phyloP scores from a whole-genome alignment of 345 rosid genomes.

The Cardamine occulta region DNA sequence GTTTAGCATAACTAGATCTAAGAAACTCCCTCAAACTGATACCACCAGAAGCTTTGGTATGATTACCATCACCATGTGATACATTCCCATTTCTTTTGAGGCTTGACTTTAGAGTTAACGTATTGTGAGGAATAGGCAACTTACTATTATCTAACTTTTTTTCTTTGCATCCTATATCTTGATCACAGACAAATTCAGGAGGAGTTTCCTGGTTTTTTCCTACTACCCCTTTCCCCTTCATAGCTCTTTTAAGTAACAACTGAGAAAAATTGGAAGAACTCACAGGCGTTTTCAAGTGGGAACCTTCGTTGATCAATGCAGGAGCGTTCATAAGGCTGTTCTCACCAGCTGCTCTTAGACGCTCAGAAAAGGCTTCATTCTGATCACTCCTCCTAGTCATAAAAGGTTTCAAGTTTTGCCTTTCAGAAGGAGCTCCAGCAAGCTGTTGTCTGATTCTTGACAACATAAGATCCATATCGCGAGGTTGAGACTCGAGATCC shows the following conservation, averaged over 20 bases:
- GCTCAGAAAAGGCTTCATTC: constrained; percentile 45
- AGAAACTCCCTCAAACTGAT: constrained; percentile 68
- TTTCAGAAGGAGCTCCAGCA: constrained; percentile 46
- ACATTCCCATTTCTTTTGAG: constrained; percentile 35
- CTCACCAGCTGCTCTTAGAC: constrained; percentile 46
- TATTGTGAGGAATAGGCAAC: constrained; percentile 30
- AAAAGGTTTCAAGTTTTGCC: constrained; percentile 42
- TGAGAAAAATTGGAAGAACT: constrained; percentile 49
- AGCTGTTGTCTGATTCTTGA: constrained; percentile 48
- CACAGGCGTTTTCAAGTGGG: constrained; percentile 42
- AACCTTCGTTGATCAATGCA: constrained; percentile 34
- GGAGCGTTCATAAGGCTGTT: constrained; percentile 40
- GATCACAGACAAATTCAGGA: constrained; percentile 31
- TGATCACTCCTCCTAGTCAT: constrained; percentile 45
- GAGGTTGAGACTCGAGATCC: constrained; percentile 45
- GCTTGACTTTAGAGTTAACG: constrained; percentile 38
- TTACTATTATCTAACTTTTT: constrained; percentile 38
- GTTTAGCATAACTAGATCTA: constrained; percentile 46
- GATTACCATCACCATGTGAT: constrained; percentile 39
- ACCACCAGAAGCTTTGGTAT: constrained; percentile 44
- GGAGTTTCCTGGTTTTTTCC: constrained; percentile 39
- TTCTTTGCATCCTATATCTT: constrained; percentile 37
- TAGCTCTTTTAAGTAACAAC: constrained; percentile 45
- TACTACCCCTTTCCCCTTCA: constrained; percentile 56
- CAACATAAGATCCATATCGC: constrained; percentile 45